phyloP scores from a whole-genome alignment of 1,139 yeast genomes.

The Zygosaccharomyces sapae region DNA sequence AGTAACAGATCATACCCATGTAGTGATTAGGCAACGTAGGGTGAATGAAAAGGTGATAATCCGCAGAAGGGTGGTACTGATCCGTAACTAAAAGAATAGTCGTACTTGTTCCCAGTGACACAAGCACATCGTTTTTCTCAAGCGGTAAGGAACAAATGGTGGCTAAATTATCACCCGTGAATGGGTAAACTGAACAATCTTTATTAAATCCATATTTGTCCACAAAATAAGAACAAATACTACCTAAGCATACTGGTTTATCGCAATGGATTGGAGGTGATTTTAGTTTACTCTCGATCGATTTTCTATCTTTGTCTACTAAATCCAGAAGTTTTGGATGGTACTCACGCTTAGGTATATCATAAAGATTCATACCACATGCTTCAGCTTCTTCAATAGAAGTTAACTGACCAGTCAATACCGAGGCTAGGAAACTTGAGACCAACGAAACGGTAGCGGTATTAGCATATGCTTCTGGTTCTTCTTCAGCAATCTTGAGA shows the following conservation, averaged over 20 bases:
- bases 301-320: conserved; percentile 31
- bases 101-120: conserved; percentile 86
- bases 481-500: conserved; percentile 58
- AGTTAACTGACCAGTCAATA: conserved; percentile 60
- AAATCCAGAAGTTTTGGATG: conserved; percentile 47
- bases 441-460: conserved; percentile 69
- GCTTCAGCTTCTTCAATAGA: conserved; percentile 80
- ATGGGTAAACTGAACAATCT: conserved; percentile 56
- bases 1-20: conserved; percentile 95
- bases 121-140: conserved; percentile 66
- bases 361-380: conserved; percentile 88
- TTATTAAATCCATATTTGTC: conserved; percentile 57
- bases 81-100: conserved; percentile 80
- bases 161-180: conserved; percentile 90
- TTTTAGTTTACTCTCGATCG: conserved; percentile 24
- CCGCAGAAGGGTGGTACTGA: conserved; percentile 70
- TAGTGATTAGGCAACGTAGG: conserved; percentile 73
- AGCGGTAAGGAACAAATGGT: conserved; percentile 81
- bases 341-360: conserved; percentile 52
- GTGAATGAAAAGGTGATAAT: conserved; percentile 80
- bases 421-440: conserved; percentile 71
- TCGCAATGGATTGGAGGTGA: conserved; percentile 29
- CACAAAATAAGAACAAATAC: conserved; percentile 56
- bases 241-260: conserved; percentile 41
- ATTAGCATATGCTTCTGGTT: conserved; percentile 49